Percentiles rank a stretch among this genome's conserved stretches.
Evolutionary conservation across 225 moss, liverwort and hornwort species (phyloP).

Genomic region (Bryoerythrophyllum caledonicum): DNA sequence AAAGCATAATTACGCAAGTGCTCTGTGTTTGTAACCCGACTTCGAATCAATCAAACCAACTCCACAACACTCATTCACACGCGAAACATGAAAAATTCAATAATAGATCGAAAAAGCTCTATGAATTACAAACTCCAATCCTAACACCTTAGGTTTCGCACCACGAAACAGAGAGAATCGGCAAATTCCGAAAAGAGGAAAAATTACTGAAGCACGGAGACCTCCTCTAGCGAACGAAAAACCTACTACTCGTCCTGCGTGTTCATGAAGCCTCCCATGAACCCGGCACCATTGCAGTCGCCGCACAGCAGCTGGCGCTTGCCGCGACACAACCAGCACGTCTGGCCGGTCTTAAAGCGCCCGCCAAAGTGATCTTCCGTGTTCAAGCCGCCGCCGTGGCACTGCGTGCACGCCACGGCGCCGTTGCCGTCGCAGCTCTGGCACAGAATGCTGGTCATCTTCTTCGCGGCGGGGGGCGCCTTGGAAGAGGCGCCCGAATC

Average conservation of each 20-base stretch:
- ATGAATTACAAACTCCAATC: slow-evolving; percentile 35
- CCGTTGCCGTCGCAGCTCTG: slow-evolving; percentile 67
- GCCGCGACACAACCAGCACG: slow-evolving; percentile 93
- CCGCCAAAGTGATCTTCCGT: slow-evolving; percentile 73
- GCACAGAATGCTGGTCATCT: slow-evolving; percentile 43
- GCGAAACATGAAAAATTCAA: not conserved
- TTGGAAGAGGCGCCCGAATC: slow-evolving; percentile 9
- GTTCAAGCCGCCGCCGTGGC: slow-evolving; percentile 71
- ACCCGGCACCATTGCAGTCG: slow-evolving; percentile 92
- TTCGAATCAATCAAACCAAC: not conserved
- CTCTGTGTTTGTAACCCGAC: too few species aligned
- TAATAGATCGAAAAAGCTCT: not conserved
- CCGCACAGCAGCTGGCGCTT: slow-evolving; percentile 95
- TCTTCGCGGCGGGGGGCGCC: not conserved
- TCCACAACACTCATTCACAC: not conserved
- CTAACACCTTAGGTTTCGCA: slow-evolving; percentile 27
- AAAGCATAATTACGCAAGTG: too few species aligned
- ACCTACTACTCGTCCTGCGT: slow-evolving; percentile 71
- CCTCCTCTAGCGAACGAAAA: not conserved
- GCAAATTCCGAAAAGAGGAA: not conserved
- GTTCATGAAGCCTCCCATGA: slow-evolving; percentile 54
- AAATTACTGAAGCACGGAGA: not conserved
- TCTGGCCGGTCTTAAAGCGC: slow-evolving; percentile 75
- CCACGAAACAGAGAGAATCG: not conserved
- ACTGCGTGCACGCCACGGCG: slow-evolving; percentile 84